Evolutionary conservation across 495 filamentous ascomycete genomes (phyloP), one percentile per base, ranked within the genome.

Genomic region (Aspergillus nanangensis): DNA sequence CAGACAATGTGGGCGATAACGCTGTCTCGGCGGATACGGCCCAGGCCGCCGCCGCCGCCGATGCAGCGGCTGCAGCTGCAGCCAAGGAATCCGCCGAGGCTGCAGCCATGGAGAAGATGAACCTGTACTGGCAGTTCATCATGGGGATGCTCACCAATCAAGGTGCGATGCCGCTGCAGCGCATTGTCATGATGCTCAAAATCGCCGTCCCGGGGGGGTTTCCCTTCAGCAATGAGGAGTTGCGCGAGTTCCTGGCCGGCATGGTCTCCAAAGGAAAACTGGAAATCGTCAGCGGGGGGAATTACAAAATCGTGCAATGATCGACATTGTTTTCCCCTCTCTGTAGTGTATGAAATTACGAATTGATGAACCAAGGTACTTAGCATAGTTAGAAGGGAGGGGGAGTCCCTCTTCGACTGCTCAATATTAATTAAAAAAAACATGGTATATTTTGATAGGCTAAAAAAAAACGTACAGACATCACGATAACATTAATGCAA

Each of bases 131-230:
- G 82, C 82, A 88, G 59, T 96, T 93, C 59, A 88, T 99, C 47
- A 72, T 87, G 40, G 88, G 87, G 36, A 96, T 99, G 92, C 69
- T 99, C 67, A 97, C 87, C 47, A 96, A 97, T 61, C 78, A 84
- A 47, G 87, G 86, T 5, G 68, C 82, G 22, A 94, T 95, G 86
- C 80, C 85, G 37, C 58, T 88, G 49, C 76, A 77, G 56, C 81
- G 87, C 65, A 91, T 98, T 47, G 74, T 82, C 4, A 92, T 91
- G 85, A 95, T 97, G 88, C 71, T 98, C 73, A 87, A 85, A 61
- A 86, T 98, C 74, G 75, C 88, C 21, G 83, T 97, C 22, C 79
- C 85, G 1, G 90, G 88, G 11, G 87, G 88, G 5, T 96, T 96
- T 56, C 82, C 88, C 11, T 95, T 91, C 56, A 79, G 75, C 56